Conservation (phyloP, 2,329 filamentous ascomycete species). For the Penicillium sp. region DNA sequence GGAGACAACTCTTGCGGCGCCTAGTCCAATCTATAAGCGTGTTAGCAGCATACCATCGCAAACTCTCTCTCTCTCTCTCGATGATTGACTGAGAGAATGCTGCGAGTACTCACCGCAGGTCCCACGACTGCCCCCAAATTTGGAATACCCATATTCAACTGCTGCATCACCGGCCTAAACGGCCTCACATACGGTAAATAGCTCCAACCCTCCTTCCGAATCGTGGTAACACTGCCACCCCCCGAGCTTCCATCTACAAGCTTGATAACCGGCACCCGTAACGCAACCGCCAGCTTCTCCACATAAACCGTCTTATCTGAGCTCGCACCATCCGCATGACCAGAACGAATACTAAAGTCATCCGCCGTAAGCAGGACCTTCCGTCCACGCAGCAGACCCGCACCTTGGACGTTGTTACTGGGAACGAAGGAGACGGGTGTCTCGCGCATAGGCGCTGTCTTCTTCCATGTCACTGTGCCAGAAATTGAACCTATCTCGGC, state of each 20-base stretch:
- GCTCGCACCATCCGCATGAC: constrained; percentile 64
- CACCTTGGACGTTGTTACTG: constrained; percentile 64
- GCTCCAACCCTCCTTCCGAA: constrained; percentile 56
- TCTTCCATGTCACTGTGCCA: constrained; percentile 61
- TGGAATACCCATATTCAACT: constrained; percentile 64
- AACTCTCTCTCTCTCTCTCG: too few species aligned
- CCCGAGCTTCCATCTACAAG: constrained; percentile 66
- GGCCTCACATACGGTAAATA: constrained; percentile 61
- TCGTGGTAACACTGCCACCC: constrained; percentile 63
- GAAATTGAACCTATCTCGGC: constrained; percentile 62
- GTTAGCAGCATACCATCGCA: not conserved
- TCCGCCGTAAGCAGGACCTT: constrained; percentile 64
- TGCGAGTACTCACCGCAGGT: constrained; percentile 48
- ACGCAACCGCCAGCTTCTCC: constrained; percentile 60
- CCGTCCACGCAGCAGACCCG: constrained; percentile 55
- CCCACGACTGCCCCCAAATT: constrained; percentile 65
- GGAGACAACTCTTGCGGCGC: constrained; percentile 61
- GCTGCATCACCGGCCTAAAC: constrained; percentile 56
- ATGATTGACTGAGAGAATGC: not conserved
- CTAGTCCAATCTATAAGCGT: constrained; percentile 55
- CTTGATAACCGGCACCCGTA: constrained; percentile 63
- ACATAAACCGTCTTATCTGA: constrained; percentile 62
- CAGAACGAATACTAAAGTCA: constrained; percentile 64
- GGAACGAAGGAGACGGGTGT: constrained; percentile 55
- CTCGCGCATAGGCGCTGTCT: constrained; percentile 38